Evolutionary conservation across 495 filamentous ascomycete genomes (phyloP).

Genomic region (Penicillium bovifimosum): DNA sequence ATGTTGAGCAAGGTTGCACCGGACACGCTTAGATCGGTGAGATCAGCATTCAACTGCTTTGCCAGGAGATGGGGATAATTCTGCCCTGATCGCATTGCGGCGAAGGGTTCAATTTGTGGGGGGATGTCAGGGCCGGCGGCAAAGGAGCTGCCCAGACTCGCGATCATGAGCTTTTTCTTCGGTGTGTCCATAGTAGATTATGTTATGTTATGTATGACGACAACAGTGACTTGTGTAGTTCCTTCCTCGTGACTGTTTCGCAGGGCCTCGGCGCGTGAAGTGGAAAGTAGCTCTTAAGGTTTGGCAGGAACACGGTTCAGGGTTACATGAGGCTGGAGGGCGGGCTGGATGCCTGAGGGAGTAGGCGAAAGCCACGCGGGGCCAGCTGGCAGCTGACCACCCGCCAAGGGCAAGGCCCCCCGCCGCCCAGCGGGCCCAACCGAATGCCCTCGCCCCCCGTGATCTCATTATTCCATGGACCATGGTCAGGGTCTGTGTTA

Average conservation of each 20-base stretch:
- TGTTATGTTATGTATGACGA: neutral
- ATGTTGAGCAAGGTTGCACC: constrained; percentile 41
- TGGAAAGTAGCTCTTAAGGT: neutral
- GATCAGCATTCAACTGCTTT: constrained; percentile 22
- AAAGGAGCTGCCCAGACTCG: constrained; percentile 35
- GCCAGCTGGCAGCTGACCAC: too few species aligned
- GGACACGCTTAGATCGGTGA: constrained; percentile 40
- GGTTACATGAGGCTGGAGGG: neutral
- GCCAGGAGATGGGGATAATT: constrained; percentile 42
- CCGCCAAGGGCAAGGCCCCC: neutral
- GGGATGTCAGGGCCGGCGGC: constrained; percentile 41
- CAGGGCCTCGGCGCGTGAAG: neutral
- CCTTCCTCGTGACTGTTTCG: too few species aligned
- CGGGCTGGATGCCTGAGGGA: neutral
- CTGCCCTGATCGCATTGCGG: constrained; percentile 30
- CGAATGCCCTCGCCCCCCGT: too few species aligned
- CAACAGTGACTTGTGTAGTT: neutral
- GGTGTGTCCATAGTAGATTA: neutral
- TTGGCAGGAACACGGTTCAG: neutral
- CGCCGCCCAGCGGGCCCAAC: too few species aligned
- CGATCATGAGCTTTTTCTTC: constrained; percentile 11
- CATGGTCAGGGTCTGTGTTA: too few species aligned
- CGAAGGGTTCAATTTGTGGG: constrained; percentile 26
- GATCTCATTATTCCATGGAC: too few species aligned
- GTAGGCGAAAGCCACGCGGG: neutral